Evolutionary conservation across 495 filamentous ascomycete species (phyloP), one percentile per base, ranked within the genome.

Genomic region (Talaromyces stipitatus): DNA sequence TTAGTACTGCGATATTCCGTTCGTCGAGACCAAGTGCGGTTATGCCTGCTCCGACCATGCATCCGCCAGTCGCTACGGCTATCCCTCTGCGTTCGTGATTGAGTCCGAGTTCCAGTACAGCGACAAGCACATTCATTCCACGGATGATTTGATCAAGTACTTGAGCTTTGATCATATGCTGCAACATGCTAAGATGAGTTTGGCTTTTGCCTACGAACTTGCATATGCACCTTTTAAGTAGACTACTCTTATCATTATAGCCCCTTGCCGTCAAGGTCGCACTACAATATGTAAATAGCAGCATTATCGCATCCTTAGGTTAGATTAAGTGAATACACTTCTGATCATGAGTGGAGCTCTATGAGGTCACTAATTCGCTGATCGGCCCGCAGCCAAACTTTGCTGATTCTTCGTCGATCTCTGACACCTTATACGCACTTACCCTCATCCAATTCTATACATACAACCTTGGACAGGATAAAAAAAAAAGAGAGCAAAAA

Each of bases 31-130:
- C 23, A 89, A 92, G 73, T 99, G 94, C 69, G 95, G 95, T 24
- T 98, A 97, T 64, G 94, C 95, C 22, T 98, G 94, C 78, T 94
- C 89, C 3, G 94, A 97, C 67, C 95, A 99, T 65, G 94, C 94
- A 11, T 92, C 87, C n/a, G 95, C 94, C 22, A 91, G 87, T 62
- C 94, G 95, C 73, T 92, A 91, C 47, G 94, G 94, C 22, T 99
- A 97, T 63, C 90, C 94, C 0, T 89, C 89, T 0, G 91, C 94
- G 22, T 97, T 97, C 64, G 95, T 97, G 11, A 97, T 96, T 57
- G 94, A 99, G 71, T 89, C 86, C 22, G 84, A 86, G 24, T 95
- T 96, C 63, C 82, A 87, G 69, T 82, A 94, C 64, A 88, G 82
- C 26, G 88, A 95, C 68, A 84, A 89, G 69, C 84, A 91, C 61